Base-by-base conservation (phyloP, 2,329 filamentous ascomycete genomes). In the Neonectria sp. region DNA sequence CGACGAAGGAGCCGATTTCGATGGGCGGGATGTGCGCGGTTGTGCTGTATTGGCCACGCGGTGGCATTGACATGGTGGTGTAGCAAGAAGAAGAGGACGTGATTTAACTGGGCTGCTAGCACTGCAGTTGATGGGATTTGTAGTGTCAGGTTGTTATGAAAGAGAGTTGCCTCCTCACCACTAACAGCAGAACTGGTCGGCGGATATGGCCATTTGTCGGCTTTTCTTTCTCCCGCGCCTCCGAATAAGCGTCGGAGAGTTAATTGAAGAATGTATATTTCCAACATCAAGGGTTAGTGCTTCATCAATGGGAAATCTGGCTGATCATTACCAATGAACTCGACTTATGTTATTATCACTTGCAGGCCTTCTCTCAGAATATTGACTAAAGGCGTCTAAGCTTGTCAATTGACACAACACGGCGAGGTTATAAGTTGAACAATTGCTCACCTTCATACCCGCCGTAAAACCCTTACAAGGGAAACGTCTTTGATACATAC, bases 1-100 rank as follows among this genome's bases (percentile, higher is more conserved):
- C 53, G 48, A 69, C 45, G n/a, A 69, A 63, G 53, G 59, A 63
- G 27, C 64, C 64, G 55, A 67, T 67, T 49, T 67, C 64, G 17
- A 60, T 53, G 3, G 58, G 37, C 9, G 58, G 58, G 21, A 55
- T 21, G 17, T 35, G 51, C 9, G 21, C 24, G 31, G 17, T 53
- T 33, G 29, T 24, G n/a, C n/a, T 53, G n/a, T 21, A 7, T 24
- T 35, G 51, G 21, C 51, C 51, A 13, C 51, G 51, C 15, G 51
- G 11, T 25, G 51, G 51, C 51, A 35, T 13, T n/a, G 51, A 53
- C 51, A 53, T 53, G n/a, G 29, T 12, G 29, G 35, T 21, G 49
- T 3, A 21, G 49, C 6, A 35, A 29, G 12, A 4, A 15, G 2
- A 33, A 13, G 13, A 52, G 17, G 3, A 8, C 3, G 5, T 6